Conservation (phyloP, 192 early-diverging fungal species). For the Coemansia sp. region DNA sequence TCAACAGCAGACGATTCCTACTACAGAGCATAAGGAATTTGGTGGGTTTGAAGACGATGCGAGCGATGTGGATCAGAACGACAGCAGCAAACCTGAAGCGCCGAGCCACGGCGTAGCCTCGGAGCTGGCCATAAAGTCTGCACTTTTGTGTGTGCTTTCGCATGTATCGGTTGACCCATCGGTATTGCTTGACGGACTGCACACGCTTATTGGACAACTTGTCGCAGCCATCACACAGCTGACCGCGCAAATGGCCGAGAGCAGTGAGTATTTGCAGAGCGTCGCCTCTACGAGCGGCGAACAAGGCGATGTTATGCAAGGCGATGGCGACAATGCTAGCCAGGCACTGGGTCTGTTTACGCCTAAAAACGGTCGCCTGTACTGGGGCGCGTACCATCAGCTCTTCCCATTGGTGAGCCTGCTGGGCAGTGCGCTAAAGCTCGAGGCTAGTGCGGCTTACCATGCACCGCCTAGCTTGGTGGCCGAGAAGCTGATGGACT, state of each 20-base stretch:
- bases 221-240: constrained; percentile 15
- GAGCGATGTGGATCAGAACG: not conserved
- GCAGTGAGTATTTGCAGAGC: constrained; percentile 14
- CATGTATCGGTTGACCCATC: constrained; percentile 20
- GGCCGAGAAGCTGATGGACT: constrained; percentile 13
- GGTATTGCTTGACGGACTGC: constrained; percentile 17
- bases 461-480: constrained; percentile 10
- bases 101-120: not conserved
- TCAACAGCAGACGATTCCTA: constrained; percentile 25
- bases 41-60: constrained; percentile 18
- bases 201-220: constrained; percentile 17
- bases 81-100: not conserved
- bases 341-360: constrained; percentile 27
- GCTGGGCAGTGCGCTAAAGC: constrained; percentile 32
- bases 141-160: constrained; percentile 23
- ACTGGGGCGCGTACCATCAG: constrained; percentile 48
- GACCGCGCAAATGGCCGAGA: constrained; percentile 12
- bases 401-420: constrained; percentile 33
- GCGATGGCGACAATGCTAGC: constrained; percentile 19
- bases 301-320: not conserved
- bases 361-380: constrained; percentile 17
- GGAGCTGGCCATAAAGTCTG: constrained; percentile 25
- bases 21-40: constrained; percentile 14
- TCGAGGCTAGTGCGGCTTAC: constrained; percentile 16
- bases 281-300: not conserved